phyloP scores from a whole-genome alignment of 2,329 filamentous ascomycete species.

The Penicillium brasilianum region DNA sequence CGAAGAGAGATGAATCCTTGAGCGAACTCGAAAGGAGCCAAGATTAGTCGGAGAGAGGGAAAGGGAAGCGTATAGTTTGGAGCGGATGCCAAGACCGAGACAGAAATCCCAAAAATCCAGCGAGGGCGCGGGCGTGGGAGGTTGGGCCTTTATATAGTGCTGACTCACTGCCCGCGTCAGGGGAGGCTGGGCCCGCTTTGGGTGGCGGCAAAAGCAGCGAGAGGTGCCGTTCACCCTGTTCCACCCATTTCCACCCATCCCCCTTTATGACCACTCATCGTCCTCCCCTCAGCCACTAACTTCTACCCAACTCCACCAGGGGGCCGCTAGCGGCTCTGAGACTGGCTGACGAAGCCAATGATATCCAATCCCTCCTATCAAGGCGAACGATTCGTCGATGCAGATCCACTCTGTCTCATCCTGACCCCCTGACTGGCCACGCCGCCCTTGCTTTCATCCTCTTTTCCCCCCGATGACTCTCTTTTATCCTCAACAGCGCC shows the following conservation, averaged over 20 bases:
- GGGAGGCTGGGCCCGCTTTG: constrained; percentile 42
- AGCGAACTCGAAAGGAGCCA: constrained; percentile 1
- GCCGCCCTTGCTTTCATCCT: constrained; percentile 31
- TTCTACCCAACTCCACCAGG: neutral
- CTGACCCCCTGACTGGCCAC: constrained; percentile 24
- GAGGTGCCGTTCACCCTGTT: constrained; percentile 23
- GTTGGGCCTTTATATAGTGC: constrained; percentile 49
- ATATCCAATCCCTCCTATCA: neutral
- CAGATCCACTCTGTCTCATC: constrained; percentile 1
- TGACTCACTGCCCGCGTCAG: constrained; percentile 42
- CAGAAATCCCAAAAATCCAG: constrained; percentile 35
- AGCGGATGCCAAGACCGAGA: constrained; percentile 48
- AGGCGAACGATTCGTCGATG: constrained; percentile 7
- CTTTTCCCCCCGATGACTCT: constrained; percentile 22
- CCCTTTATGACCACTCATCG: constrained; percentile 16
- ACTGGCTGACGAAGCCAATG: constrained; percentile 15
- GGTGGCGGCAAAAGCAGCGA: constrained; percentile 47
- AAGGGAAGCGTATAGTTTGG: constrained; percentile 40
- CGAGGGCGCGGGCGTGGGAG: constrained; percentile 40
- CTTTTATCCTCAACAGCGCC: constrained; percentile 32
- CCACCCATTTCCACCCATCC: constrained; percentile 34
- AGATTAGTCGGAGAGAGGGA: constrained; percentile 19
- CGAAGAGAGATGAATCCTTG: constrained; percentile 19
- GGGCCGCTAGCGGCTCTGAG: constrained; percentile 32
- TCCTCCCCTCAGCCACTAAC: constrained; percentile 3